Evolutionary conservation across 1,139 yeast species (phyloP).

Genomic region (Geotrichum carabidarum): DNA sequence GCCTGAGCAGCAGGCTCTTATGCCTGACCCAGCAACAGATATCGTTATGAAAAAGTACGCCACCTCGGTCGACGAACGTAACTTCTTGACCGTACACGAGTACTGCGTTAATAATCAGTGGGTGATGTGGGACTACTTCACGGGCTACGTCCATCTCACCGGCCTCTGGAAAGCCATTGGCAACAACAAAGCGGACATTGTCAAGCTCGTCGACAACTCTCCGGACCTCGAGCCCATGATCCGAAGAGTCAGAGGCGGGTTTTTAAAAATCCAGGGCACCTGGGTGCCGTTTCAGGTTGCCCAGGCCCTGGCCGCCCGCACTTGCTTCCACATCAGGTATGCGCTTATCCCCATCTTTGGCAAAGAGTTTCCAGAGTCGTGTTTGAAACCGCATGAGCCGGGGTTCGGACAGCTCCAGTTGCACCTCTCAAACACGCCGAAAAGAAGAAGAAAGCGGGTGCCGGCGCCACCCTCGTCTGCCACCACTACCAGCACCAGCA

Average conservation of each 20-base stretch:
- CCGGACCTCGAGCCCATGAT: conserved; percentile 65
- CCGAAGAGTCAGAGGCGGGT: conserved; percentile 84
- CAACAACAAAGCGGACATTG: conserved; percentile 69
- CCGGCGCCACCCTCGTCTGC: background rate
- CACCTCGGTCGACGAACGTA: conserved; percentile 67
- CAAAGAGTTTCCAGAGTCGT: conserved; percentile 59
- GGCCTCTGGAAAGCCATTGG: conserved; percentile 86
- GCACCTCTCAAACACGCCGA: conserved; percentile 3
- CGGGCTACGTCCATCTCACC: conserved; percentile 85
- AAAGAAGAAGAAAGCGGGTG: conserved; percentile 13
- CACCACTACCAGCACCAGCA: background rate
- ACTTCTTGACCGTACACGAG: conserved; percentile 60
- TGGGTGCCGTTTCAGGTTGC: conserved; percentile 82
- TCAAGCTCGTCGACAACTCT: conserved; percentile 56
- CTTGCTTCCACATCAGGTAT: conserved; percentile 73
- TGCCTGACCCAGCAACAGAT: conserved; percentile 32
- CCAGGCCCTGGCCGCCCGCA: conserved; percentile 60
- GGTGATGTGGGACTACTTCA: conserved; percentile 83
- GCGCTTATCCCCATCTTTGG: conserved; percentile 82
- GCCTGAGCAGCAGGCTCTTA: conserved; percentile 33
- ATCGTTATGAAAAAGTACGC: conserved; percentile 57
- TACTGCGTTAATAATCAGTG: conserved; percentile 58
- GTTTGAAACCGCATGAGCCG: conserved; percentile 58
- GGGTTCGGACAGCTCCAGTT: conserved; percentile 63
- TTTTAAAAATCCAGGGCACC: conserved; percentile 88